Percentiles rank a stretch among this genome's conserved stretches.
phyloP scores from a whole-genome alignment of 1,284 basidiomycete species.

The Papiliotrema flavescens region DNA sequence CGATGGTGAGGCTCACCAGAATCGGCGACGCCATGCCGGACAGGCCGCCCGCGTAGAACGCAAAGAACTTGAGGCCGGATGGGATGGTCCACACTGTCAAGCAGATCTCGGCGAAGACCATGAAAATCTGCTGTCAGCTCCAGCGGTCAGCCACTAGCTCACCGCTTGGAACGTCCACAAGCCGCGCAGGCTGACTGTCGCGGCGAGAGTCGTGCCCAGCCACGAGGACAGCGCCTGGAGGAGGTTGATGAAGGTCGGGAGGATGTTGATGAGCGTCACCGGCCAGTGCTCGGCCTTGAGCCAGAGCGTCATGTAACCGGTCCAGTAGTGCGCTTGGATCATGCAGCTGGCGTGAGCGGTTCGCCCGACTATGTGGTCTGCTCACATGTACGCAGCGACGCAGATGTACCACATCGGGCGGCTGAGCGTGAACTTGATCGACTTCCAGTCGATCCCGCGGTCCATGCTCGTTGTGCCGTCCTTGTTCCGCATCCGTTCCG shows the following conservation, averaged over 20 bases:
- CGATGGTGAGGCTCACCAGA: neutral
- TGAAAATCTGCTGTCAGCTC: neutral
- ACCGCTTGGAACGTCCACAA: constrained; percentile 17
- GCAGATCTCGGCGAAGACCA: constrained; percentile 11
- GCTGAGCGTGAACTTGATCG: constrained; percentile 19
- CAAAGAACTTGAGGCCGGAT: constrained; percentile 18
- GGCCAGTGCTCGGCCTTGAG: constrained; percentile 17
- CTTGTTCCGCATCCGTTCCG: constrained; percentile 5
- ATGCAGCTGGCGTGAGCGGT: constrained; percentile 15
- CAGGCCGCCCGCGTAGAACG: constrained; percentile 20
- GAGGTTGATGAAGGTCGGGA: constrained; percentile 25
- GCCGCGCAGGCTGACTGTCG: constrained; percentile 6
- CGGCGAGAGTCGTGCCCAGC: constrained; percentile 27
- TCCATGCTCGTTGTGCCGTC: constrained; percentile 4
- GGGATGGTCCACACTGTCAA: constrained; percentile 21
- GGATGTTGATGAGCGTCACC: constrained; percentile 19
- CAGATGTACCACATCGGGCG: constrained; percentile 26
- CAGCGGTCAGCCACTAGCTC: neutral
- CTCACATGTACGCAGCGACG: constrained; percentile 25
- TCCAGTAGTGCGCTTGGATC: constrained; percentile 23
- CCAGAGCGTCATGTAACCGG: constrained; percentile 31
- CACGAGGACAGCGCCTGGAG: constrained; percentile 20
- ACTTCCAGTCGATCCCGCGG: constrained; percentile 19
- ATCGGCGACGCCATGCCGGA: constrained; percentile 14
- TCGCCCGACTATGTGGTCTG: no score